Evolutionary conservation across 805 yeast genomes (phyloP), one percentile per base, ranked within the genome.

Genomic region (Hermanozyma aechmeae): DNA sequence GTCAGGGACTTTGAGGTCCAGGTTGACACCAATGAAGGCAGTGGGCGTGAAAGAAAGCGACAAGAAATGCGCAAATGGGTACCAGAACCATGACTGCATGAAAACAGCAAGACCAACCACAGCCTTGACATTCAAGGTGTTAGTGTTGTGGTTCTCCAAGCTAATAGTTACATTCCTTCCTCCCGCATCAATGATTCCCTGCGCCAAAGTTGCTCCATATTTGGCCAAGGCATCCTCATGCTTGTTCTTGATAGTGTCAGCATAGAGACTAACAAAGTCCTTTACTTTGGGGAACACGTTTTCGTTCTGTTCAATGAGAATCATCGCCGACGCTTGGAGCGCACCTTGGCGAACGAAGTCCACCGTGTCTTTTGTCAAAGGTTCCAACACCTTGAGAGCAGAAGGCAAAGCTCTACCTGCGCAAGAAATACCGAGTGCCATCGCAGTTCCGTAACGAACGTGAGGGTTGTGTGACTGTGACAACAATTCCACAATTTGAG

Each of bases 291-390:
- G 86, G 55, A 70, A 71, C 4, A 82, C 63, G 42, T 76, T 76
- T 43, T 87, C 96, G 50, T 83, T 92, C 46, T 82, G 89, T 55
- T 78, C 82, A 34, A 92, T 79, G 49, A 87, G 69, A 32, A 92
- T 75, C 95, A 92, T 80, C 5, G 97, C 72, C 37, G 84, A 63
- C 3, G 97, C 93, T 55, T 87, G 79, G 57, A 86, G 72, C 2
- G 98, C 96, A 44, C 97, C 97, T 61, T 92, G 98, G 53, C 97
- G 82, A 24, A 92, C 98, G 60, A 89, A 92, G 56, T 92, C 98
- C 25, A 86, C 93, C 1, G 95, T 76, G 57, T 92, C 98, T 48
- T 82, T 84, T 16, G 89, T 74, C 62, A 92, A 71, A 19, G 96
- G 95, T 59, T 84, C 94, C 40, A 92, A 70, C 12, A 92, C 86